Base-by-base conservation (phyloP, 2,329 filamentous ascomycete genomes). In the Fusarium sp. region DNA sequence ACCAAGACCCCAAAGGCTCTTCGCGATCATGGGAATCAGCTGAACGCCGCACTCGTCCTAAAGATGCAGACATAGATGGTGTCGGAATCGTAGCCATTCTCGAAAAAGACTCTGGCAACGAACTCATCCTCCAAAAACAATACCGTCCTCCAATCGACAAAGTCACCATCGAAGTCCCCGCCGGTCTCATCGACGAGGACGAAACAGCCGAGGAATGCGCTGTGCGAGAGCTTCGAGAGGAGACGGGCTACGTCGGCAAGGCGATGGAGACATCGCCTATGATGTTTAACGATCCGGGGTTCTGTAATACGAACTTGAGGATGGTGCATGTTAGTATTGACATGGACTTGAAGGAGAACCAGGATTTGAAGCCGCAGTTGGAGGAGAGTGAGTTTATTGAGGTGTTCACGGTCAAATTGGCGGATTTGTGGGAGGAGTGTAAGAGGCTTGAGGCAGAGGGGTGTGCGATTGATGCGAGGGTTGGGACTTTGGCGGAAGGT, bases 311-410 rank as follows among this genome's bases (percentile, higher is more conserved):
- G 7, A 91, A 90, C 72, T 80, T 90, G 42, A 84, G 85, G 56
- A 90, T 91, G 85, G 88, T 94, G 15, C 92, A 94, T 75, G 88
- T 94, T 42, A 86, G 83, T 2, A 87, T 95, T 67, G 91, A 95
- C 77, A 88, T 92, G 84, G 84, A 81, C 6, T 81, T 89, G 2
- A 86, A 90, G 0, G 89, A 89, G 72, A 95, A 95, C 76, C 86
- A 90, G 76, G 83, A 92, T 54, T 88, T 88, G 2, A 84, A 89
- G 77, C 89, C 92, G 0, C 82, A 91, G 75, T 83, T 94, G 8
- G 92, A 95, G 76, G 92, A 94, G 26, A 91, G 89, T 67, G 92
- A 95, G 80, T 94, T 94, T 76, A 94, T 95, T 74, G 92, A 94
- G 77, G 90, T 90, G 34, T 94, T 95, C 73, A 88, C 87, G 10